Base-by-base conservation (phyloP, 352 stramenopile species). In the Pythium folliculosum region DNA sequence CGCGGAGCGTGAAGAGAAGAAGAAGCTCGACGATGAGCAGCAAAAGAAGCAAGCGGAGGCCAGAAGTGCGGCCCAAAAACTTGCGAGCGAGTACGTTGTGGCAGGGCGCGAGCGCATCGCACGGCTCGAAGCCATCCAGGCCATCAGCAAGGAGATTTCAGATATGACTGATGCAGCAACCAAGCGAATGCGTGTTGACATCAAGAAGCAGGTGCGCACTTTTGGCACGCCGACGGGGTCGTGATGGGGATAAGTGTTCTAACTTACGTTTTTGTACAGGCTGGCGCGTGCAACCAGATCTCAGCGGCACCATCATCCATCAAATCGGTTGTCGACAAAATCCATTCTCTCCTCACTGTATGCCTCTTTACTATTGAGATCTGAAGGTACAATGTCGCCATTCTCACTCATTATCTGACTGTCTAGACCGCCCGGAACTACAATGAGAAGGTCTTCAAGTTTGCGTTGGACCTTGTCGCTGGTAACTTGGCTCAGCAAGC, bases 201-300 rank as follows among this genome's bases (percentile, higher is more conserved):
- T 94, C 54, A 81, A 81, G 60, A 72, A 81, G 5, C 71, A 91
- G 74, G 84, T 89, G 21, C 19, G 30, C n/a, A n/a, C n/a, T n/a
- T n/a, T n/a, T n/a, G n/a, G n/a, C n/a, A n/a, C n/a, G n/a, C n/a
- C n/a, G n/a, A n/a, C n/a, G n/a, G n/a, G n/a, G n/a, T 45, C 30
- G 8, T 9, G 17, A 14, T 43, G n/a, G 4, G 17, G 32, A 37
- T 38, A 55, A 6, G 9, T 66, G 23, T 53, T 27, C 57, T 51
- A 23, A 66, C 37, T 40, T 49, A 19, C 22, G 3, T n/a, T 27
- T 63, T 47, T 37, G 10, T 38, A 6, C 50, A 91, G 82, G 86
- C 82, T 48, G 86, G 84, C 48, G 82, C 70, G n/a, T 94, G 86
- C 53, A 94, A 94, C 52, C 86, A 94, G 73, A 91, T 94, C 59